Evolutionary conservation across 805 yeast genomes (phyloP).

Genomic region (Phaffomyces antillensis): DNA sequence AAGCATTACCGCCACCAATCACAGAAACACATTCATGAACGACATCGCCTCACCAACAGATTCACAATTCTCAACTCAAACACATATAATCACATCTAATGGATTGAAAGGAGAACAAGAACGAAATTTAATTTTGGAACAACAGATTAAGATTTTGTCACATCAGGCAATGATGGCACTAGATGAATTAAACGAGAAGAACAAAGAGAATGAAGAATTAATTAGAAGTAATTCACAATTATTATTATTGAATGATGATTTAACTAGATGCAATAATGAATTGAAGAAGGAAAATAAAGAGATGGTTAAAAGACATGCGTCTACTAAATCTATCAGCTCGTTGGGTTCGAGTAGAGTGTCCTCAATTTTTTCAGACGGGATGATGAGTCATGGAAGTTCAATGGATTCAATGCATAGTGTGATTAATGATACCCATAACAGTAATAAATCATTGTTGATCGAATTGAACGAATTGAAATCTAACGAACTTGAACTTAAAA

Average conservation of each 20-base stretch:
- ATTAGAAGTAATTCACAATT: constrained; percentile 10
- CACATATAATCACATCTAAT: constrained; percentile 8
- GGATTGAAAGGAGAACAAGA: constrained; percentile 22
- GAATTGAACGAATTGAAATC: no score
- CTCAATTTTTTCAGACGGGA: constrained; percentile 4
- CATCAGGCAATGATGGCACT: constrained; percentile 22
- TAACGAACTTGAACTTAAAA: background rate
- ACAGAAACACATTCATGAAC: no score
- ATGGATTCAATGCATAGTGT: constrained; percentile 10
- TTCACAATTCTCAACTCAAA: constrained; percentile 6
- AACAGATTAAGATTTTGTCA: constrained; percentile 20
- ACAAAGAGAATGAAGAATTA: constrained; percentile 15
- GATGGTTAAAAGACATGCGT: no score
- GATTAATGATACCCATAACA: no score
- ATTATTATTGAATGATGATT: background rate
- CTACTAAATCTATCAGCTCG: constrained; percentile 2
- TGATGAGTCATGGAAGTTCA: constrained; percentile 17
- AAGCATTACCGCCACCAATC: no score
- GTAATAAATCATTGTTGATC: no score
- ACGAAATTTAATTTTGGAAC: constrained; percentile 21
- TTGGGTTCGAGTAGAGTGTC: constrained; percentile 3
- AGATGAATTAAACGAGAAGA: constrained; percentile 18
- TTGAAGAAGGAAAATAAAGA: no score
- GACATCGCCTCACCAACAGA: constrained; percentile 6
- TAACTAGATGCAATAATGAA: no score